phyloP scores from a whole-genome alignment of 2,329 filamentous ascomycete species.

The Diaporthe nobilis region DNA sequence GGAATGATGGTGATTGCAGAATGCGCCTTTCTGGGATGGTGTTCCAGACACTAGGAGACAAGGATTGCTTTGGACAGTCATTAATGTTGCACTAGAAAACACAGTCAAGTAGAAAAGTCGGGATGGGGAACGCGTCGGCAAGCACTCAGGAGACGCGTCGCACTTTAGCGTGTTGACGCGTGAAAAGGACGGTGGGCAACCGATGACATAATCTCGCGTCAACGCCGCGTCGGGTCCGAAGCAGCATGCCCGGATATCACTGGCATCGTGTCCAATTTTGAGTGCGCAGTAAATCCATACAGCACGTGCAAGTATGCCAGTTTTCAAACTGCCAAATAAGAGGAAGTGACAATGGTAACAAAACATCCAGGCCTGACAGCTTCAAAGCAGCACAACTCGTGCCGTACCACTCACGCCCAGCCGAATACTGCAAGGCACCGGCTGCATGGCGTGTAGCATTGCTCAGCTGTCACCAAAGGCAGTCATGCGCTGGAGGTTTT shows the following conservation, averaged over 20 bases:
- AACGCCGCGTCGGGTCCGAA: not conserved
- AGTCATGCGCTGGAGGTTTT: not conserved
- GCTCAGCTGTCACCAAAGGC: too few species aligned
- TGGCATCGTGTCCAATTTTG: too few species aligned
- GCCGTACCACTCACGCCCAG: too few species aligned
- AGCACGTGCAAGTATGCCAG: too few species aligned
- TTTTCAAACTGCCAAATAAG: not conserved
- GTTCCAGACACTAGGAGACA: not conserved
- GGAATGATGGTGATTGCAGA: not conserved
- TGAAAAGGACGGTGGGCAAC: not conserved
- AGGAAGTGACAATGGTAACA: not conserved
- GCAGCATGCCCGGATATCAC: not conserved
- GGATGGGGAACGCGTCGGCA: constrained; percentile 15
- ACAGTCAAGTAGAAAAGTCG: constrained; percentile 2
- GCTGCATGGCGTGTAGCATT: not conserved
- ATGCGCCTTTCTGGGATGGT: not conserved
- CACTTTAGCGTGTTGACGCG: constrained; percentile 28
- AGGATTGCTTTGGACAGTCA: not conserved
- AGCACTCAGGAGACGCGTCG: constrained; percentile 38
- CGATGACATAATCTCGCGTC: constrained; percentile 20
- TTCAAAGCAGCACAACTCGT: not conserved
- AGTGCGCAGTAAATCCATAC: not conserved
- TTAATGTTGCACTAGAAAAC: not conserved
- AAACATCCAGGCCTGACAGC: not conserved
- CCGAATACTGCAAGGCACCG: not conserved